phyloP scores from a whole-genome alignment of 2,329 filamentous ascomycete genomes.

The Cercospora berteroae region DNA sequence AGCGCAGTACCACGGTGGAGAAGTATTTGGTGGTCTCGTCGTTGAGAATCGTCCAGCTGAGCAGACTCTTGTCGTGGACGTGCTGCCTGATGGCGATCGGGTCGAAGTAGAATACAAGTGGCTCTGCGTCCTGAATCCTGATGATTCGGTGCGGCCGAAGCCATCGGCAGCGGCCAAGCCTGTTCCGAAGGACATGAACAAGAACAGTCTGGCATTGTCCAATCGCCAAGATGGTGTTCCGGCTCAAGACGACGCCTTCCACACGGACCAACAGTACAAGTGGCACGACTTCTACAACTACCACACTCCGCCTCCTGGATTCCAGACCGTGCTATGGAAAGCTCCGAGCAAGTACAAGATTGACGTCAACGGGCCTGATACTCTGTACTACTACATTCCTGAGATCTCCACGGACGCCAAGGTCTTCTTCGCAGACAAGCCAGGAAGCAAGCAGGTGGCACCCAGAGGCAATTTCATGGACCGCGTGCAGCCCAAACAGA shows the following conservation, averaged over 20 bases:
- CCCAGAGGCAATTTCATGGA: conserved; percentile 70
- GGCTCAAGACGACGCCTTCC: conserved; percentile 48
- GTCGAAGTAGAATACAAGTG: conserved; percentile 84
- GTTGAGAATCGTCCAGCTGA: conserved; percentile 78
- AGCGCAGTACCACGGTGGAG: conserved; percentile 76
- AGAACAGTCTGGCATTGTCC: conserved; percentile 46
- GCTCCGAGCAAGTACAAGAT: conserved; percentile 61
- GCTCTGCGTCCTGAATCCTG: conserved; percentile 68
- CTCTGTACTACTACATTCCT: conserved; percentile 86
- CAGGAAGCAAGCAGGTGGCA: conserved; percentile 60
- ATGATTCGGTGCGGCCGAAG: conserved; percentile 70
- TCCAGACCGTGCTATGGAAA: conserved; percentile 42
- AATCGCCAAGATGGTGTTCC: conserved; percentile 53
- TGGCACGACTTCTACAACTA: conserved; percentile 69
- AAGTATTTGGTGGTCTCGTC: conserved; percentile 88
- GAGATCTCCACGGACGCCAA: conserved; percentile 83
- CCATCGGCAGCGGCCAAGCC: conserved; percentile 71
- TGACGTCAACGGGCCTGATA: conserved; percentile 68
- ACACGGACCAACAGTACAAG: conserved; percentile 46
- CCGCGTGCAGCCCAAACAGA: conserved; percentile 52
- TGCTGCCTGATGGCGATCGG: conserved; percentile 76
- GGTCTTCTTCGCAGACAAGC: conserved; percentile 85
- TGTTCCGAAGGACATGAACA: conserved; percentile 57
- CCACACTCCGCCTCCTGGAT: conserved; percentile 39
- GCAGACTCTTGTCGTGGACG: conserved; percentile 72